These are phyloP conservation scores for Anacardium occidentale DNA, from an alignment of 345 rosid genomes.

Conservation along the genomic window DNA sequence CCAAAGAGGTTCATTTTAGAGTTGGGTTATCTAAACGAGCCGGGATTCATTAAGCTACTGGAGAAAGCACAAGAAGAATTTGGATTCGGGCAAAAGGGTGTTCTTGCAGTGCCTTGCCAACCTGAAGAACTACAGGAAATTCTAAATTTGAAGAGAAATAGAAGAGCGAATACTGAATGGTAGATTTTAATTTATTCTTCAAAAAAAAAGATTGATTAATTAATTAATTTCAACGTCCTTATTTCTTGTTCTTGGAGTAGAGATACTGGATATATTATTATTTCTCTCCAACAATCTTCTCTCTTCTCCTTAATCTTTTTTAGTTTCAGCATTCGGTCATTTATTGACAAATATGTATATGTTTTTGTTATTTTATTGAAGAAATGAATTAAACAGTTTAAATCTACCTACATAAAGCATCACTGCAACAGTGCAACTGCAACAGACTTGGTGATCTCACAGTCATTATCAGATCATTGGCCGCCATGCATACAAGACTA, in stretches of 20 bases:
- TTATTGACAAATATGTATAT: not conserved
- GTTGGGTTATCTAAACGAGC: constrained; percentile 36
- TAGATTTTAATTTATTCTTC: not conserved
- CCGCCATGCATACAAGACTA: not conserved
- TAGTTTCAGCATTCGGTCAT: too few relatives aligned
- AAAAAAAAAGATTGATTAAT: too few relatives aligned
- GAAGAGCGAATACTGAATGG: not conserved
- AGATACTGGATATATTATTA: not conserved
- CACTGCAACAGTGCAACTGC: not conserved
- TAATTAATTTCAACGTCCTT: not conserved
- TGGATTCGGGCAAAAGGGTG: constrained; percentile 43
- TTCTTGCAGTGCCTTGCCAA: constrained; percentile 50
- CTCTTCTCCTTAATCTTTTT: too few relatives aligned
- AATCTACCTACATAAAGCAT: not conserved
- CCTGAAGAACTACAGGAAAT: constrained; percentile 55
- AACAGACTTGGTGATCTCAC: not conserved
- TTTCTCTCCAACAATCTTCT: too few relatives aligned
- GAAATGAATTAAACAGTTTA: too few relatives aligned
- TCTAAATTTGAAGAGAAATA: not conserved
- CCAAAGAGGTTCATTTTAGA: constrained; percentile 53
- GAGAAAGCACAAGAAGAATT: constrained; percentile 53
- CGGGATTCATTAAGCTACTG: constrained; percentile 46
- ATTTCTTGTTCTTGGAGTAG: not conserved
- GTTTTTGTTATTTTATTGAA: not conserved
- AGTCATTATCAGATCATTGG: not conserved